Evolutionary conservation across 768 basidiomycete genomes (phyloP), one percentile per base, ranked within the genome.

Genomic region (Cyclocybe aegerita): DNA sequence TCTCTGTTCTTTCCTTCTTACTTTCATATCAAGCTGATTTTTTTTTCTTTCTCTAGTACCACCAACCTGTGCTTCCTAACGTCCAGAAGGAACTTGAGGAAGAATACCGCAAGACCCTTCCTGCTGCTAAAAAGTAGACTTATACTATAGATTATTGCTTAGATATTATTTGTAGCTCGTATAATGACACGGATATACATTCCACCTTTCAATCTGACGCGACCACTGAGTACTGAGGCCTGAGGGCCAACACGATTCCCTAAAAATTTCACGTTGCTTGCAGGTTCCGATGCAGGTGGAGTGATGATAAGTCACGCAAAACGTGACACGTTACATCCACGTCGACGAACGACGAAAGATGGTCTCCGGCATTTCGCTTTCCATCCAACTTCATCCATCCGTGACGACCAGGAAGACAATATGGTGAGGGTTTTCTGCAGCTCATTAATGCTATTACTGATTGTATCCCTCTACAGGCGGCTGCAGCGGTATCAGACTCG

Each of bases 41-140:
- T 17, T 47, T 30, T 46, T 44, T 34, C 12, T 6, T 39, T 45
- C 33, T 56, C 43, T 42, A 12, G 6, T 39, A 91, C 85, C 82
- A 75, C 17, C 93, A 98, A 66, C 88, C 94, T 14, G 95, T 97
- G 5, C 72, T 95, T 49, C 87, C 91, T 4, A 82, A 88, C 59
- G 69, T 93, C 12, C 96, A 98, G 70, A 85, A 82, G 64, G 95
- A 97, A 48, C 82, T 97, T 53, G 85, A 89, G 65, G 92, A 91
- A 31, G 89, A 85, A 10, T 88, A 93, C 65, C 83, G 82, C 67
- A 93, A 91, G 78, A 83, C 86, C 39, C 68, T 87, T 45, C 80
- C 82, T 36, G 76, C 80, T 52, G 67, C 75, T 39, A 90, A 88
- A 77, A 87, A 88, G 73, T 90, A 87, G 74, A 67, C 35, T 44